Percentiles rank a stretch among this genome's conserved stretches.
Evolutionary conservation across 108 stramenopile genomes (phyloP).

Genomic region (Skeletonema menzelii): DNA sequence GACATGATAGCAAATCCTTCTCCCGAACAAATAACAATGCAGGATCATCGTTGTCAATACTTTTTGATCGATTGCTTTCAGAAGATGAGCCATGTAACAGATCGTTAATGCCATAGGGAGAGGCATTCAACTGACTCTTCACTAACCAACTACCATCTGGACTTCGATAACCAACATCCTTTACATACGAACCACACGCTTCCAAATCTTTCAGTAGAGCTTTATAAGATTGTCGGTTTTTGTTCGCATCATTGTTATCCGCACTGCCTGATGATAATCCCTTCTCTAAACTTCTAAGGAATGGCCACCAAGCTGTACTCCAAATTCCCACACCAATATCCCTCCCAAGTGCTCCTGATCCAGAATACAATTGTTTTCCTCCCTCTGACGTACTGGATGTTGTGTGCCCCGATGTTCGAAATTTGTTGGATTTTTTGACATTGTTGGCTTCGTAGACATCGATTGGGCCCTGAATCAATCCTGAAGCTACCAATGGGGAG

Average conservation of each 20-base stretch:
- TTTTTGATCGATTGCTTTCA: not conserved
- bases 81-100: not conserved
- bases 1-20: constrained; percentile 60
- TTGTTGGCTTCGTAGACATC: constrained; percentile 68
- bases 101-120: constrained; percentile 35
- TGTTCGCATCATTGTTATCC: not conserved
- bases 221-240: constrained; percentile 58
- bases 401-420: not conserved
- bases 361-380: constrained; percentile 34
- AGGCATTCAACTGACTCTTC: constrained; percentile 53
- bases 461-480: constrained; percentile 70
- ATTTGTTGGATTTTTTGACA: not conserved
- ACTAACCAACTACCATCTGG: constrained; percentile 84
- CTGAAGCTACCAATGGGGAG: constrained; percentile 67
- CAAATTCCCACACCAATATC: constrained; percentile 88
- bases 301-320: constrained; percentile 78
- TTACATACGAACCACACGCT: constrained; percentile 50
- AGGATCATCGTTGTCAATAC: constrained; percentile 39
- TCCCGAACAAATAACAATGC: constrained; percentile 76
- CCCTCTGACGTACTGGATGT: not conserved
- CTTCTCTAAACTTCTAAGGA: constrained; percentile 38
- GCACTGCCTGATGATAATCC: not conserved
- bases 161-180: constrained; percentile 79
- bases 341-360: constrained; percentile 43
- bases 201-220: constrained; percentile 53